A percentile compares a stretch with the other conserved stretches of the same genome.
These are phyloP conservation scores for Naganishia liquefaciens DNA, from an alignment of 1,284 basidiomycete genomes.

Conservation along the genomic window DNA sequence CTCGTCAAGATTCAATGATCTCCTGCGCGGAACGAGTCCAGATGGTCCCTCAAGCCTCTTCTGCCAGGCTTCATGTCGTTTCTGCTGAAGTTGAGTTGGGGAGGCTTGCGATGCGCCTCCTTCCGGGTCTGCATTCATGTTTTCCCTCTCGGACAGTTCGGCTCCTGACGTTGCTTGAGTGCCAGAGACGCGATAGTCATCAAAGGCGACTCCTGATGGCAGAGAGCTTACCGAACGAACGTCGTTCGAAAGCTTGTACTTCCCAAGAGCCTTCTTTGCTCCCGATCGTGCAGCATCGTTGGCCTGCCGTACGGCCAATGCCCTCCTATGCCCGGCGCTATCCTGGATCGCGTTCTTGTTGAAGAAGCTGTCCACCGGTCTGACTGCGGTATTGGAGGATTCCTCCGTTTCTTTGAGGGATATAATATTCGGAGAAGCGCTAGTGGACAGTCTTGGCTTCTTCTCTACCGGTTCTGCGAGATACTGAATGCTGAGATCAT, in stretches of 20 bases:
- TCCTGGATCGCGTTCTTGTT: slow-evolving; percentile 10
- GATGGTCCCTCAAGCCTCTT: slow-evolving; percentile 37
- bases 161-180: neutral
- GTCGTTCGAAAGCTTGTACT: slow-evolving; percentile 14
- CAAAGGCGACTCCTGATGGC: slow-evolving; percentile 19
- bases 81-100: slow-evolving; percentile 32
- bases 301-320: slow-evolving; percentile 18
- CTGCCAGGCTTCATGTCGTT: slow-evolving; percentile 46
- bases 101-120: neutral
- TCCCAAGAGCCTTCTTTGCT: slow-evolving; percentile 2
- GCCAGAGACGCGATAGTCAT: slow-evolving; percentile 7
- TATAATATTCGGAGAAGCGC: neutral
- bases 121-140: neutral
- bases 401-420: neutral
- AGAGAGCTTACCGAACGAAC: neutral
- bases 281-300: slow-evolving; percentile 4
- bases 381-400: no score
- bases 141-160: neutral
- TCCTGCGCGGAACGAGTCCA: slow-evolving; percentile 42
- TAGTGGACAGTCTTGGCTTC: slow-evolving; percentile 10
- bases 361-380: slow-evolving; percentile 8
- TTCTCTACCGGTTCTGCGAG: slow-evolving; percentile 1
- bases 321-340: neutral
- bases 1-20: slow-evolving; percentile 51
- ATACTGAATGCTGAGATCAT: slow-evolving; percentile 4